Base-by-base conservation (phyloP, 305 asterid species). In the Fraxinus latifolia region DNA sequence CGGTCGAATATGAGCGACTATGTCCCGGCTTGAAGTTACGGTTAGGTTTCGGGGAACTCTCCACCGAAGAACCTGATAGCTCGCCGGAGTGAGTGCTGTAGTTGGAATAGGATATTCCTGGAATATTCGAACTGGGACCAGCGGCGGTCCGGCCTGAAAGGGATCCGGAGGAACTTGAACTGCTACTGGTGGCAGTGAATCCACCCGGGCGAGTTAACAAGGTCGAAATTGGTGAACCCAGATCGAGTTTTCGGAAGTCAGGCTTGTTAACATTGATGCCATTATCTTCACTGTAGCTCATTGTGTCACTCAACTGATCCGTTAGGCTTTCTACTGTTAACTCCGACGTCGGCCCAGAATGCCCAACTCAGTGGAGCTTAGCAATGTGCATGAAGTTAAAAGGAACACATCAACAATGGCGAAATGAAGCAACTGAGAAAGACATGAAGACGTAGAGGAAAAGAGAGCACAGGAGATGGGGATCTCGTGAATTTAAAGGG, bases 91-190 rank as follows among this genome's bases (percentile, higher is more conserved):
- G 90, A 82, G 88, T 86, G 71, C 74, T 84, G 33, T 84, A 85
- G 74, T 29, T 27, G 3, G 92, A 86, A 78, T 89, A 90, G 25
- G 91, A 82, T 84, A 85, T 89, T 60, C 86, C 84, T 7, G 87
- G 80, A 44, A 77, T 76, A 11, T 82, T 79, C 31, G 77, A 47
- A 74, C 77, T 86, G 32, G 89, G 88, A 2, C 70, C 90, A 3
- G 79, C 29, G 32, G 85, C 77, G 7, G 84, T 78, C 27, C 91
- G 87, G 58, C 96, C 91, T 62, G 97, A 80, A 3, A 85, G 85
- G 81, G 98, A 94, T 83, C 98, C 99, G 19, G 97, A 91, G 7
- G 97, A 92, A 58, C 97, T 88, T 62, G 97, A 94, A 77, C 97
- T 89, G 81, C 92, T 91, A 42, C 96, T 68, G 74, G 74, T 78